Base-by-base conservation (phyloP, 1,139 yeast genomes). In the Candida gigantensis region DNA sequence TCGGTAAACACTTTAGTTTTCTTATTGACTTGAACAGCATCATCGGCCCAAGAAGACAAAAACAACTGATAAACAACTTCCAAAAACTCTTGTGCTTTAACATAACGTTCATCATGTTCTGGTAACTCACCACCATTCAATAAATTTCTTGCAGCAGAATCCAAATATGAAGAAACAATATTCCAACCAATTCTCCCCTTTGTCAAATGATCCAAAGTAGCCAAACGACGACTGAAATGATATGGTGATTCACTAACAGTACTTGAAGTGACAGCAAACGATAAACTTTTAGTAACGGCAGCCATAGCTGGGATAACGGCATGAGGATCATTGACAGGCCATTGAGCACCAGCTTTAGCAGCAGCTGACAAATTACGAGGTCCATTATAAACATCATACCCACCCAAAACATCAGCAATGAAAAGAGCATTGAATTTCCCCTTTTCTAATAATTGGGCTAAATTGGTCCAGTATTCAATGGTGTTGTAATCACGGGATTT, bases 101-200 rank as follows among this genome's bases (percentile, higher is more conserved):
- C 62, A 42, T 70, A 69, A 41, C 76, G 57, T 36, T 61, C 60
- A 28, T 61, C 66, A 45, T 67, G 71, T 3, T 58, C 62, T n/a
- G 72, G 73, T 30, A 65, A 49, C 10, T 49, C 41, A 35, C 58
- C 60, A 6, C 61, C 64, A 38, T 63, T 61, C 19, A 67, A 46
- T 29, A 68, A 46, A 40, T 68, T 67, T 45, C 68, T 53, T 3
- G 70, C 64, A 7, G 74, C 70, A 43, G 70, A 58, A 37, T 68
- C 70, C 39, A 67, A 54, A 37, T 62, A 60, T 2, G 72, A 61
- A 3, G 72, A 62, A 19, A 68, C 72, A 17, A 68, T 57, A 43
- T 68, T 68, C 74, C 74, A 68, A 4, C 74, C 75, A 38, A 69
- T 58, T 52, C 75, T 58, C 9, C 74, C 75, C 24, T 62, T 63